A percentile compares a stretch with the other conserved stretches of the same genome.
Evolutionary conservation across 2,329 filamentous ascomycete genomes (phyloP).

Genomic region (Chrysoporthe cubensis): DNA sequence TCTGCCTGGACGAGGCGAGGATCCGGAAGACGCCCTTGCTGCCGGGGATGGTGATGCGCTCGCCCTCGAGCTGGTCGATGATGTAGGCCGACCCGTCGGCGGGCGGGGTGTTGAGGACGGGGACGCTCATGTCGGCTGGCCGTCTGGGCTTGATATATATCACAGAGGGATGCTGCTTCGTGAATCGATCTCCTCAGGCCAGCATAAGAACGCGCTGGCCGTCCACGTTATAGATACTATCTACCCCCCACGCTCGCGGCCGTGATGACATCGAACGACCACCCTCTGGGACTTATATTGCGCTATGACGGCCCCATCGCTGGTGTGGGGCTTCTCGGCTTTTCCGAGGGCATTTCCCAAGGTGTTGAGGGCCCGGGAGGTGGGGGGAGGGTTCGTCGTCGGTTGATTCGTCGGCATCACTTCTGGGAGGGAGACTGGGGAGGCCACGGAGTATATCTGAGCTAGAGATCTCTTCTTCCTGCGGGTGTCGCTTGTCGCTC

Average conservation of each 20-base stretch:
- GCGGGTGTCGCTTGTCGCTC: no score
- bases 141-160: slow-evolving; percentile 9
- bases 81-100: slow-evolving; percentile 46
- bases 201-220: no score
- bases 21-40: slow-evolving; percentile 57
- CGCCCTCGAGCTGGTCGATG: slow-evolving; percentile 53
- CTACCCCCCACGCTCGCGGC: no score
- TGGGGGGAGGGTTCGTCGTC: no score
- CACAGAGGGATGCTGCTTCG: no score
- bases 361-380: no score
- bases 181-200: no score
- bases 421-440: background rate
- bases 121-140: slow-evolving; percentile 36
- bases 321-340: background rate
- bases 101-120: slow-evolving; percentile 41
- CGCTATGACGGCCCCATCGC: no score
- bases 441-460: background rate
- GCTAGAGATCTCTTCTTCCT: no score
- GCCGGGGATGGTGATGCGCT: slow-evolving; percentile 55
- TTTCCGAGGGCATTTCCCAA: background rate
- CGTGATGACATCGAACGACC: no score
- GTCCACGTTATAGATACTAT: no score
- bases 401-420: background rate
- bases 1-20: slow-evolving; percentile 55
- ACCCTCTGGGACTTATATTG: no score